phyloP scores from a whole-genome alignment of 1,284 basidiomycete genomes.

The Rhodofomes roseus region DNA sequence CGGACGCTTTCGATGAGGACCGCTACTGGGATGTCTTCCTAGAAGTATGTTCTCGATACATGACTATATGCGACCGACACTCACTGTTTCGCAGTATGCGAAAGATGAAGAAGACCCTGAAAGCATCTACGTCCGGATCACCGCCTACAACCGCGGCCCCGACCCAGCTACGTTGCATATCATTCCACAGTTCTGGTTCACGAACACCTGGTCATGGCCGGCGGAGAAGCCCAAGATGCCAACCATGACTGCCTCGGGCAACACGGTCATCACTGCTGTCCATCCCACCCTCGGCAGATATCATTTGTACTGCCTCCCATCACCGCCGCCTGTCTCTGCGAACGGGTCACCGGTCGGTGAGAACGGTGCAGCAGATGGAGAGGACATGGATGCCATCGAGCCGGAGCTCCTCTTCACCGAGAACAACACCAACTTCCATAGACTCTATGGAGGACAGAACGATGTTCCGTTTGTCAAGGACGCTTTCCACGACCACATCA shows the following conservation, averaged over 20 bases:
- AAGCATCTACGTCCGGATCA: conserved; percentile 90
- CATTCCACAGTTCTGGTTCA: conserved; percentile 94
- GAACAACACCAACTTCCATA: conserved; percentile 94
- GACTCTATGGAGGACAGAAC: conserved; percentile 89
- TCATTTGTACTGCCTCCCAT: conserved; percentile 87
- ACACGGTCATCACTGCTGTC: conserved; percentile 67
- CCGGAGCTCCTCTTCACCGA: conserved; percentile 91
- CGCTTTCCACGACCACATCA: conserved; percentile 97
- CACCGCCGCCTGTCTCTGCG: conserved; percentile 84
- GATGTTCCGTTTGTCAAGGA: conserved; percentile 87
- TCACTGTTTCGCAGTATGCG: conserved; percentile 66
- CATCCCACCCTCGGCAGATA: conserved; percentile 75
- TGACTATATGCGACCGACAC: not conserved
- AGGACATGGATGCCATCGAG: conserved; percentile 63
- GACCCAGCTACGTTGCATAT: conserved; percentile 95
- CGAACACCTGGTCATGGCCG: conserved; percentile 97
- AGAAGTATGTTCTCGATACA: conserved; percentile 56
- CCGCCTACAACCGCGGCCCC: conserved; percentile 94
- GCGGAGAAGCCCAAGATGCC: conserved; percentile 81
- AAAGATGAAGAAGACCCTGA: conserved; percentile 94
- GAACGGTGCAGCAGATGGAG: conserved; percentile 49
- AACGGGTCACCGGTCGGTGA: conserved; percentile 51
- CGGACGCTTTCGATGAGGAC: conserved; percentile 89
- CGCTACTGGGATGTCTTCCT: conserved; percentile 98
- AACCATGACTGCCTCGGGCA: conserved; percentile 54